Percentiles rank a stretch among this genome's conserved stretches.
Evolutionary conservation across 2,329 filamentous ascomycete genomes (phyloP).

Genomic region (Arachnomyces sp.): DNA sequence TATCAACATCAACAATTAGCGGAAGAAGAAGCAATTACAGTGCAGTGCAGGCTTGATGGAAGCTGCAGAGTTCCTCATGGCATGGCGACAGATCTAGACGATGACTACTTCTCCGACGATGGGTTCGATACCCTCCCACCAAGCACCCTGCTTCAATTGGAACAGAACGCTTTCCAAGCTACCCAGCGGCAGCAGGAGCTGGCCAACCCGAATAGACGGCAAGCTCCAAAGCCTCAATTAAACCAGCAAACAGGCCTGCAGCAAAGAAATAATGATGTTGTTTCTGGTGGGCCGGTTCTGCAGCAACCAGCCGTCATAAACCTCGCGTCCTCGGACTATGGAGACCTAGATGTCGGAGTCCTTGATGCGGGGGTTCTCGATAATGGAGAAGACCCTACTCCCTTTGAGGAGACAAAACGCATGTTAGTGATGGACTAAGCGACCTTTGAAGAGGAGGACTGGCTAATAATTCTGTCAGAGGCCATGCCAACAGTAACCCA

Average conservation of each 20-base stretch:
- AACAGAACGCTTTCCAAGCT: conserved; percentile 38
- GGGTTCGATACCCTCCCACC: conserved; percentile 37
- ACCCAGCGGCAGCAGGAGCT: conserved; percentile 29
- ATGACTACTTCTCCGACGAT: conserved; percentile 41
- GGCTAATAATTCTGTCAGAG: too few species aligned
- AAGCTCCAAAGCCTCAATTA: background rate
- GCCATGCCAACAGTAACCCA: too few species aligned
- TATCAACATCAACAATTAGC: too few species aligned
- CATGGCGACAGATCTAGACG: conserved; percentile 40
- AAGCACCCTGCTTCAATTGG: conserved; percentile 35
- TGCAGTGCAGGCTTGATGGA: background rate
- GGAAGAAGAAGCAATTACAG: conserved; percentile 1
- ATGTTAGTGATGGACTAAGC: conserved; percentile 1
- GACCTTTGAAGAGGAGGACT: background rate
- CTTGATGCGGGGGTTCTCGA: conserved; percentile 37
- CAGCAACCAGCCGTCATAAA: too few species aligned
- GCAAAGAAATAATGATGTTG: background rate
- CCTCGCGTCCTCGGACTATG: conserved; percentile 33
- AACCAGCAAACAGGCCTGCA: conserved; percentile 1
- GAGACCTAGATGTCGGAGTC: conserved; percentile 35
- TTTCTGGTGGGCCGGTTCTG: too few species aligned
- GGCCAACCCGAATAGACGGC: background rate
- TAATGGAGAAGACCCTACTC: conserved; percentile 22
- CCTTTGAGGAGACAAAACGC: conserved; percentile 15
- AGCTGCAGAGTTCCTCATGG: conserved; percentile 25